A percentile compares a stretch with the other conserved stretches of the same genome.
phyloP scores from a whole-genome alignment of 352 stramenopile species.

The Phytophthora rubi region DNA sequence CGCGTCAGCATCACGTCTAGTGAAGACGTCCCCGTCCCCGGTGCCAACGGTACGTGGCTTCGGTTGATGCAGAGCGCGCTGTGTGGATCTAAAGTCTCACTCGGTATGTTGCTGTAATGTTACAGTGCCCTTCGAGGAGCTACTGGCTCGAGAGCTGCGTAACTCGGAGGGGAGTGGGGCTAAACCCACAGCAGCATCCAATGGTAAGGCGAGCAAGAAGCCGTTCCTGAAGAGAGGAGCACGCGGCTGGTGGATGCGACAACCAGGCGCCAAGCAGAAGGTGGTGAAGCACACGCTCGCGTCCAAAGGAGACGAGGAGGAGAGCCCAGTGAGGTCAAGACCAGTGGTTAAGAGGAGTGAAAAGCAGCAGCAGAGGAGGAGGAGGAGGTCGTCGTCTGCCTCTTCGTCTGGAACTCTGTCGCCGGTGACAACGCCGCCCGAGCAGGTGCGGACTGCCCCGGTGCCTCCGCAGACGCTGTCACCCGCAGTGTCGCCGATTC shows the following conservation, averaged over 20 bases:
- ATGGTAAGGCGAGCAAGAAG: constrained; percentile 39
- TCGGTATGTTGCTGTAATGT: constrained; percentile 1
- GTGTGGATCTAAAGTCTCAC: neutral
- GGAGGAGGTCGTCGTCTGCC: neutral
- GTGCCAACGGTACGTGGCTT: constrained; percentile 22
- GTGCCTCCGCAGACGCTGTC: constrained; percentile 23
- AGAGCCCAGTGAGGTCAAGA: neutral
- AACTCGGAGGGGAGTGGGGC: constrained; percentile 38
- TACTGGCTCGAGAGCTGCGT: constrained; percentile 66
- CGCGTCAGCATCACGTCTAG: constrained; percentile 23
- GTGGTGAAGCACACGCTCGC: constrained; percentile 65
- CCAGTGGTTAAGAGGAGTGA: constrained; percentile 1
- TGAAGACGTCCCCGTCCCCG: constrained; percentile 29
- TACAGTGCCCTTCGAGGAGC: constrained; percentile 72
- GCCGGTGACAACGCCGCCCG: constrained; percentile 16
- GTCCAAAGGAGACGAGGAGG: constrained; percentile 51
- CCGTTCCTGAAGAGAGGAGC: constrained; percentile 78
- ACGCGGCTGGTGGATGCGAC: constrained; percentile 87
- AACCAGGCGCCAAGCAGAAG: constrained; percentile 54
- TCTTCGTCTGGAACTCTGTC: constrained; percentile 30
- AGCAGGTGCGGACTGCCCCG: constrained; percentile 12
- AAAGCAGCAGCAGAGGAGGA: neutral
- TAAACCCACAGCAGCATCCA: neutral
- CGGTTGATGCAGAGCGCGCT: neutral
- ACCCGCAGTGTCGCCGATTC: constrained; percentile 26